These are phyloP conservation scores for Cladosporium phlei DNA, from an alignment of 2,329 filamentous ascomycete genomes.

Conservation along the genomic window DNA sequence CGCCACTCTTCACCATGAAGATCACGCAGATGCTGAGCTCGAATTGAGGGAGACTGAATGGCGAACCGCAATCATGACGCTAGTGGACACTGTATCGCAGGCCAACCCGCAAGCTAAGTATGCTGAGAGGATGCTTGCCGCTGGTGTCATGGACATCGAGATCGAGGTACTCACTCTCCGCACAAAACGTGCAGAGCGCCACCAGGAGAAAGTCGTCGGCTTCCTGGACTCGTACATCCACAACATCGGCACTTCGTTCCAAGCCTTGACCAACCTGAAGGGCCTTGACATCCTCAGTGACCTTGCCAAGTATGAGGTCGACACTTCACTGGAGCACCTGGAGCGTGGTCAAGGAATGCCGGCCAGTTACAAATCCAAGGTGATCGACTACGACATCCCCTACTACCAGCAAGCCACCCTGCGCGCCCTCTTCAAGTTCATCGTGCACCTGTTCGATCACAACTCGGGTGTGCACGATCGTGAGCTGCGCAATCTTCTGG, in stretches of 20 bases:
- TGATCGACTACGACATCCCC: slow-evolving; percentile 88
- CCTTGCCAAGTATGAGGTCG: slow-evolving; percentile 74
- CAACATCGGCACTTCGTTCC: slow-evolving; percentile 73
- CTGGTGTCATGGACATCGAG: slow-evolving; percentile 83
- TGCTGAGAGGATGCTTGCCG: slow-evolving; percentile 78
- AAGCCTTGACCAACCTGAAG: slow-evolving; percentile 72
- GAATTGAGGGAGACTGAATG: slow-evolving; percentile 72
- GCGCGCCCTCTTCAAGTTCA: slow-evolving; percentile 91
- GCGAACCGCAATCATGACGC: slow-evolving; percentile 83
- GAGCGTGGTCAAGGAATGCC: slow-evolving; percentile 67
- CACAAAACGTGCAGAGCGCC: slow-evolving; percentile 74
- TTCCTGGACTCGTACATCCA: slow-evolving; percentile 89
- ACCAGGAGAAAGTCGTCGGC: slow-evolving; percentile 75
- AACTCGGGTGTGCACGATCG: slow-evolving; percentile 81
- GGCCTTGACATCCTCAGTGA: slow-evolving; percentile 90
- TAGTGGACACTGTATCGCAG: slow-evolving; percentile 71
- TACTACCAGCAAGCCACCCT: slow-evolving; percentile 91
- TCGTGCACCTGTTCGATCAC: slow-evolving; percentile 89
- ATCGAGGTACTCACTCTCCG: slow-evolving; percentile 83
- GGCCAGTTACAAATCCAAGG: slow-evolving; percentile 66
- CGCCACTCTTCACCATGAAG: slow-evolving; percentile 65
- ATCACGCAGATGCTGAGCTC: slow-evolving; percentile 53
- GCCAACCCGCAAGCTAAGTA: slow-evolving; percentile 52
- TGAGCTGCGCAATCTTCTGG: slow-evolving; percentile 84
- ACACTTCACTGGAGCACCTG: slow-evolving; percentile 62